phyloP scores from a whole-genome alignment of 164 flowering plant species.

The Liquidambar formosana region DNA sequence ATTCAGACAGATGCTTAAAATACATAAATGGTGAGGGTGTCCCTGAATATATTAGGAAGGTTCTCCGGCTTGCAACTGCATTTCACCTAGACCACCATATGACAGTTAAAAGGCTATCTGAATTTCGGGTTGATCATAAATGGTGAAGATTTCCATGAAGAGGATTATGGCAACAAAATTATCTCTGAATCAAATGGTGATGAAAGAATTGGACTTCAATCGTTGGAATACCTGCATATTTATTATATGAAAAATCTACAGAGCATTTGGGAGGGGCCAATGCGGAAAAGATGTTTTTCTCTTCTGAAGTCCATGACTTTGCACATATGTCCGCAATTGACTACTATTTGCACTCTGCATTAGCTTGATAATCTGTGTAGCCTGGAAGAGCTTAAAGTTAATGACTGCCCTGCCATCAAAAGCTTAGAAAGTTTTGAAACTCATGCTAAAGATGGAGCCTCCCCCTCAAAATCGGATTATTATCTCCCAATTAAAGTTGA shows the following conservation, averaged over 20 bases:
- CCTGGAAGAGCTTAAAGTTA: constrained; percentile 5
- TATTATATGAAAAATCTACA: neutral
- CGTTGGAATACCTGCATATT: neutral
- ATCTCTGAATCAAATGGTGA: too few relatives aligned
- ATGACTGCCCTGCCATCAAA: neutral
- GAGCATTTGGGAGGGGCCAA: neutral
- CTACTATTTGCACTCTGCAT: neutral
- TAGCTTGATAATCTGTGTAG: neutral
- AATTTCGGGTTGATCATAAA: neutral
- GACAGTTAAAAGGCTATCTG: neutral
- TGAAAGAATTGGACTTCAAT: neutral
- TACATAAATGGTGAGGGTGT: neutral
- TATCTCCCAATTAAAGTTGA: too few relatives aligned
- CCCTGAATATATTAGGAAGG: neutral
- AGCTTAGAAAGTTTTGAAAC: too few relatives aligned
- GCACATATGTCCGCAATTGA: constrained; percentile 1
- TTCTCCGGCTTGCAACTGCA: neutral
- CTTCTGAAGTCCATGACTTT: neutral
- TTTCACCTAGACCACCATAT: neutral
- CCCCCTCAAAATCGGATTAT: too few relatives aligned
- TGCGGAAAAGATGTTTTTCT: neutral
- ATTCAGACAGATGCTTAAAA: neutral
- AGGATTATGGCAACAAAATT: too few relatives aligned
- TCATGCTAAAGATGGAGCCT: too few relatives aligned
- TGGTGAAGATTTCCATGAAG: neutral